Percentiles rank a stretch among this genome's conserved stretches.
These are phyloP conservation scores for Curvularia eragrostidis DNA, from an alignment of 2,329 filamentous ascomycete genomes.

Conservation along the genomic window DNA sequence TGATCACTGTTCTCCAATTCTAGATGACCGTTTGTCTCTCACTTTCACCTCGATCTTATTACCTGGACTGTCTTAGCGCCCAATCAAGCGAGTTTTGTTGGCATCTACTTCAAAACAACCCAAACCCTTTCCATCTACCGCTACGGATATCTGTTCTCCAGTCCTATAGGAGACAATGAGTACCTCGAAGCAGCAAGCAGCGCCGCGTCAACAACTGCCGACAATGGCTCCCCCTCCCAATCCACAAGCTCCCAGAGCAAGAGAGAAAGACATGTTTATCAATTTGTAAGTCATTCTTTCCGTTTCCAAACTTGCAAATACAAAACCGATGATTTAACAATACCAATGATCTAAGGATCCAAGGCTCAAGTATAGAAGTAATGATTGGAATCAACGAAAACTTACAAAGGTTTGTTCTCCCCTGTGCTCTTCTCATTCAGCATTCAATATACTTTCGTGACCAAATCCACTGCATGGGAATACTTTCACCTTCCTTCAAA, in stretches of 20 bases:
- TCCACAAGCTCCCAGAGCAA: background rate
- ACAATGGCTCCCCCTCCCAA: background rate
- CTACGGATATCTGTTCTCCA: background rate
- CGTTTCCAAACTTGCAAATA: fast-evolving
- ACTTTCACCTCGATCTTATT: background rate
- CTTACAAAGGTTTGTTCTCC: constrained; percentile 15
- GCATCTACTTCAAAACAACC: background rate
- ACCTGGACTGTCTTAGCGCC: background rate
- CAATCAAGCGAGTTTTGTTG: too few species aligned
- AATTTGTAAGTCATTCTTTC: constrained; percentile 7
- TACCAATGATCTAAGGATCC: constrained; percentile 21
- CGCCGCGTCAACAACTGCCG: background rate
- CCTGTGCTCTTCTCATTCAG: constrained; percentile 13
- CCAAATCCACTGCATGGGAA: constrained; percentile 5
- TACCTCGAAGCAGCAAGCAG: background rate
- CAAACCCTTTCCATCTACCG: background rate
- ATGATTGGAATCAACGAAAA: constrained; percentile 8
- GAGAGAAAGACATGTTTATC: constrained; percentile 10
- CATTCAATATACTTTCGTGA: constrained; percentile 20
- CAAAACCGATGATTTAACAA: background rate
- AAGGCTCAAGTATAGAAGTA: constrained; percentile 15
- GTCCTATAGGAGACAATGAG: background rate
- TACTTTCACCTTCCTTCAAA: background rate
- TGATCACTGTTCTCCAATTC: background rate
- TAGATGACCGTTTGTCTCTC: background rate